Evolutionary conservation across 2,329 filamentous ascomycete genomes (phyloP), one percentile per base, ranked within the genome.

Genomic region (Geosmithia morbida): DNA sequence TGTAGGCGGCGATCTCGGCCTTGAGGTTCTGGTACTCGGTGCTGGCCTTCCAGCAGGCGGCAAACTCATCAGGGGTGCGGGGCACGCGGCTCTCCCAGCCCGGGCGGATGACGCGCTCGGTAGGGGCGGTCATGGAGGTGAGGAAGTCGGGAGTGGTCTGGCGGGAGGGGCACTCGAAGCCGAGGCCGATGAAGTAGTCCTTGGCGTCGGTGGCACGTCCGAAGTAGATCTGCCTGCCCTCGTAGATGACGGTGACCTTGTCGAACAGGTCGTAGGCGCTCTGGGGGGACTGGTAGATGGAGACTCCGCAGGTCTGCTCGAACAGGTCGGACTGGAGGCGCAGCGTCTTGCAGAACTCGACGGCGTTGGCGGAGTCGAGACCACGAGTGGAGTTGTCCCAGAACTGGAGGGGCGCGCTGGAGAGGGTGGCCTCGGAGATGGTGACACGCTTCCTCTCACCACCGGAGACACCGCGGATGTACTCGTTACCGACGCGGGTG

Each of bases 131-230:
- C 64, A 86, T 81, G 18, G 79, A 83, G 1, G 81, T 86, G 45
- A 86, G 61, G 65, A 85, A 86, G 57, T 87, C 83, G 18, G 81
- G 78, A 0, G 77, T 82, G 0, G 81, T 85, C 63, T 79, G 77
- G 14, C 81, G 77, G 2, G 77, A 61, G 2, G 81, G 79, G 56
- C 79, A 81, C 30, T 79, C 71, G 56, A 83, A 85, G 4, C 82
- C 82, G 1, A 86, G 68, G 53, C 77, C 67, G 53, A 80, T 60
- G 52, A 86, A 86, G 61, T 84, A 85, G 49, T 75, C 66, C 52
- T 69, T 75, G 0, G 82, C 83, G 5, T 71, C 65, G 20, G 71
- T 67, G 7, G 78, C 70, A 2, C 67, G 72, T 4, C 83, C 82
- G 52, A 78, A 80, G 65, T 70, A 80, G 60, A 80, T 79, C 56